Evolutionary conservation across 805 yeast genomes (phyloP).

Genomic region (Saccharomycopsis sp.): DNA sequence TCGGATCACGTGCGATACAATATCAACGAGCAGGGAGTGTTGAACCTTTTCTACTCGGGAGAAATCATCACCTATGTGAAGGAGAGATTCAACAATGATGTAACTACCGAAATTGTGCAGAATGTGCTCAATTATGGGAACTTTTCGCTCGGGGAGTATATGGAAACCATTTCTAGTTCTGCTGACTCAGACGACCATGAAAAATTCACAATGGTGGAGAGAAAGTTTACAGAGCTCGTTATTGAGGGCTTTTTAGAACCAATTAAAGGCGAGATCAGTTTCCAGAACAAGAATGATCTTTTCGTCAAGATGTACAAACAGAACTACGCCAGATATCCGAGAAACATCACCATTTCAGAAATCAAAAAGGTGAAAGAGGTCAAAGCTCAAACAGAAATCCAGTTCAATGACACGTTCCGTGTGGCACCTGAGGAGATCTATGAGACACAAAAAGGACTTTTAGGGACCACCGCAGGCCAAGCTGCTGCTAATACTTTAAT

Average conservation of each 20-base stretch:
- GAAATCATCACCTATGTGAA: conserved; percentile 55
- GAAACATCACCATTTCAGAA: conserved; percentile 40
- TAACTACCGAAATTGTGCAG: conserved; percentile 48
- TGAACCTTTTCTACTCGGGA: conserved; percentile 66
- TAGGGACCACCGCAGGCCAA: conserved; percentile 26
- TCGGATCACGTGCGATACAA: conserved; percentile 40
- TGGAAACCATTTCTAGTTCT: conserved; percentile 24
- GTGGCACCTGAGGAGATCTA: conserved; percentile 26
- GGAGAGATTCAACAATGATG: conserved; percentile 32
- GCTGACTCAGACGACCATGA: conserved; percentile 23
- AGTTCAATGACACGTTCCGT: conserved; percentile 33
- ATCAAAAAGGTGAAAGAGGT: conserved; percentile 54
- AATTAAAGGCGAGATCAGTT: conserved; percentile 28
- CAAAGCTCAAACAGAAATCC: conserved; percentile 39
- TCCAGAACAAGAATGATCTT: conserved; percentile 28
- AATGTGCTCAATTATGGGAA: conserved; percentile 67
- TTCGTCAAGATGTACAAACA: conserved; percentile 34
- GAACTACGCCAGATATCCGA: conserved; percentile 35
- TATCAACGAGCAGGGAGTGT: conserved; percentile 57
- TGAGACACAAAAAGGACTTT: conserved; percentile 17
- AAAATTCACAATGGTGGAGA: conserved; percentile 26
- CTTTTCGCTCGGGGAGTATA: conserved; percentile 48
- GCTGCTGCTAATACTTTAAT: conserved; percentile 25
- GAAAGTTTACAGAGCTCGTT: conserved; percentile 39
- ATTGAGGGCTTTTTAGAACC: conserved; percentile 46